Base-by-base conservation (phyloP, 345 rosid genomes). In the Hibiscus trionum region DNA sequence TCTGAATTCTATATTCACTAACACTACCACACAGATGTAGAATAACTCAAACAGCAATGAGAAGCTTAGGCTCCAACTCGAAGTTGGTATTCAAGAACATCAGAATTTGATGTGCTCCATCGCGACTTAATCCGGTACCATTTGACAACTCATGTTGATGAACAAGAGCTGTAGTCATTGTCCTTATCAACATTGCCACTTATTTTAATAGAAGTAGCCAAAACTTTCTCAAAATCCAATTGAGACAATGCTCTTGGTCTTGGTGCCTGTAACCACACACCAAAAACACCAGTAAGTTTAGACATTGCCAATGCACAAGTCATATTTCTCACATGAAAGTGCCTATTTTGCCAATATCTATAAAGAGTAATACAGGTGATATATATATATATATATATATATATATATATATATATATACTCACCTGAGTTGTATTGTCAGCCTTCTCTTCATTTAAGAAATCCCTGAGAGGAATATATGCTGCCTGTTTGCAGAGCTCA, bases 401-500 rank as follows among this genome's bases (percentile, higher is more conserved):
- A 21, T 11, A 50, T 67, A 12, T 11, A 50, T 67, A 21, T 11
- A 50, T 67, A 1, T 61, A 59, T 52, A 73, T 59, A 81, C 97
- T 84, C 71, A 94, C 98, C 39, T 69, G 71, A 68, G 78, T 72
- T 39, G 44, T 75, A 77, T 79, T 90, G 55, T 97, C 96, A 35
- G 85, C 88, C 77, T 82, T 88, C 83, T 94, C 98, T 73, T 86
- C 85, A 46, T 88, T 89, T 67, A 94, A 72, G 42, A 94, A 75
- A 63, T 94, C 97, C 82, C 96, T 88, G 68, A 94, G 84, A 61
- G 96, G 86, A 72, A 84, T 87, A 84, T 90, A 94, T 26, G 98
- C 97, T 1, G 97, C 97, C 74, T 91, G 90, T 83, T 94, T 94
- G 86, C 98, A 94, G 60, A 90, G 91, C 72, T 94, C 97, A 61